These are phyloP conservation scores for Aspergillus carlsbadensis DNA, from an alignment of 495 filamentous ascomycete species.

Conservation along the genomic window DNA sequence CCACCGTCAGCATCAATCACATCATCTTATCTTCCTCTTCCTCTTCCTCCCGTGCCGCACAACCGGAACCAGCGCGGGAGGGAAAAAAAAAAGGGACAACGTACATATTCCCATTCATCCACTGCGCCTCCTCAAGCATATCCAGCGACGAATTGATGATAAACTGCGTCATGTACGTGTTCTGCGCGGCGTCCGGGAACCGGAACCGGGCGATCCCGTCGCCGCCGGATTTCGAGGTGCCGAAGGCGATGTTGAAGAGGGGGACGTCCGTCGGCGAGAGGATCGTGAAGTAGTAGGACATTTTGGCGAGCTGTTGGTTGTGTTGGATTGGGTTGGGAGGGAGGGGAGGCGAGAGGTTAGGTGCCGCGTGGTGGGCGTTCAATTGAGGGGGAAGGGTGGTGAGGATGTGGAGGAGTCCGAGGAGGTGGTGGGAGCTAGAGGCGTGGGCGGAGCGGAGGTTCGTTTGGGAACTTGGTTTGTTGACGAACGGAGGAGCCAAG, in stretches of 20 bases:
- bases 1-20: too few species aligned
- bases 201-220: constrained; percentile 78
- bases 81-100: constrained; percentile 14
- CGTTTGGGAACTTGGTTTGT: too few species aligned
- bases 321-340: too few species aligned
- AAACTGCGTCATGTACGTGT: constrained; percentile 96
- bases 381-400: not conserved
- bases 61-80: not conserved
- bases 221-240: constrained; percentile 89
- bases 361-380: too few species aligned
- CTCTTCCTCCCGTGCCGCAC: not conserved
- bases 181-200: constrained; percentile 79
- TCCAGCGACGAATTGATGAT: constrained; percentile 90
- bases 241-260: constrained; percentile 93
- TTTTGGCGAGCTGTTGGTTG: constrained; percentile 30
- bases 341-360: not conserved
- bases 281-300: constrained; percentile 98
- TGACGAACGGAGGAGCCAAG: too few species aligned
- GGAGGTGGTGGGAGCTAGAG: too few species aligned
- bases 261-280: constrained; percentile 92
- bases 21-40: too few species aligned
- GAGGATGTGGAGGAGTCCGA: too few species aligned
- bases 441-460: too few species aligned
- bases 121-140: constrained; percentile 93
- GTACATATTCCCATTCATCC: constrained; percentile 78